Percentiles rank a stretch among this genome's conserved stretches.
These are phyloP conservation scores for Pseudocercospora cruenta DNA, from an alignment of 2,329 filamentous ascomycete genomes.

Conservation along the genomic window DNA sequence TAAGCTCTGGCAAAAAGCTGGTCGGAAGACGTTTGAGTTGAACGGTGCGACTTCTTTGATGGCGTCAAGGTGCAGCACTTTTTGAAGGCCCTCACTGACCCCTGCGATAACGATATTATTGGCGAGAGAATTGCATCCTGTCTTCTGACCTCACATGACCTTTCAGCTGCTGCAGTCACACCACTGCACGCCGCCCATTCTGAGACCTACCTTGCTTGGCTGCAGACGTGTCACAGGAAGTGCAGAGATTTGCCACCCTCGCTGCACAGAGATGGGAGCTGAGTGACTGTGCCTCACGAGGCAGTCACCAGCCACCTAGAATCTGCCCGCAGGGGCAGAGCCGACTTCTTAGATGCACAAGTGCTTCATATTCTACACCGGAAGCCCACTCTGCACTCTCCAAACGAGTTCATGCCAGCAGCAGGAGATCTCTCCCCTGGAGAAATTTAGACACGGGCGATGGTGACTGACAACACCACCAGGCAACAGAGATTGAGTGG, in stretches of 20 bases:
- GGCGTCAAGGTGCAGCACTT: constrained; percentile 3
- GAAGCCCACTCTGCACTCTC: neutral
- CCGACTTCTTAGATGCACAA: neutral
- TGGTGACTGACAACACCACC: too few relatives aligned
- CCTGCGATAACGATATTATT: neutral
- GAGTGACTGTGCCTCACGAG: neutral
- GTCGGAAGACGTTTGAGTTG: neutral
- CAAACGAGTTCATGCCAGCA: neutral
- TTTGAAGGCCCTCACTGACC: neutral
- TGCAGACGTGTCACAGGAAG: neutral
- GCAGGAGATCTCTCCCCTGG: too few relatives aligned
- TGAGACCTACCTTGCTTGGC: neutral
- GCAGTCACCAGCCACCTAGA: neutral
- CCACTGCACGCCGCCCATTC: constrained; percentile 2
- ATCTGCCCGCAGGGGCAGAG: neutral
- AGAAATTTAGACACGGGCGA: too few relatives aligned
- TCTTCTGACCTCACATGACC: neutral
- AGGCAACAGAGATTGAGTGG: too few relatives aligned
- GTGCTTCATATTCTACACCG: neutral
- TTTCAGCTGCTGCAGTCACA: constrained; percentile 7
- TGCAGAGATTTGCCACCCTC: neutral
- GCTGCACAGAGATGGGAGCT: neutral
- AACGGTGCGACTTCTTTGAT: neutral
- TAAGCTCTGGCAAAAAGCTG: neutral
- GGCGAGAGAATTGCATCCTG: neutral